Percentiles rank a stretch among this genome's conserved stretches.
Conservation (phyloP, 2,329 filamentous ascomycete genomes). For the Zopfia rhizophila region DNA sequence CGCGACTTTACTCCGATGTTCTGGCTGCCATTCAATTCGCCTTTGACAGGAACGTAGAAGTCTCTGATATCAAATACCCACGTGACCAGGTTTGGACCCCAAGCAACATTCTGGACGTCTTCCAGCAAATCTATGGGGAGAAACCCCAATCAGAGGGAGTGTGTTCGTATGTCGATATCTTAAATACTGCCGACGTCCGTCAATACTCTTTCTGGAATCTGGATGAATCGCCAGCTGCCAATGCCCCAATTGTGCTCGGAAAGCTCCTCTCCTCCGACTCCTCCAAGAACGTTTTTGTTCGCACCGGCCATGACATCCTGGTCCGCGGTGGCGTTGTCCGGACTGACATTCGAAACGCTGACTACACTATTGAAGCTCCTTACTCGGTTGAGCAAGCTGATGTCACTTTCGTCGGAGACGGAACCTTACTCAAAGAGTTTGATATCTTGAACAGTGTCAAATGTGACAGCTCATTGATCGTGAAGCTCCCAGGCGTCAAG, state of each 20-base stretch:
- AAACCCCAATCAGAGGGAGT: conserved; percentile 51
- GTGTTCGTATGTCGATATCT: conserved; percentile 62
- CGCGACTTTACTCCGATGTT: conserved; percentile 91
- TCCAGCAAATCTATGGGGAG: conserved; percentile 57
- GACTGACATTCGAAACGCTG: conserved; percentile 85
- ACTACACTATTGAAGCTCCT: conserved; percentile 83
- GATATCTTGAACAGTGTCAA: conserved; percentile 78
- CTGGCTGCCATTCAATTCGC: conserved; percentile 82
- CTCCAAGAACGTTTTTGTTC: conserved; percentile 69
- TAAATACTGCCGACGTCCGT: conserved; percentile 68
- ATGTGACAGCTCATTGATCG: conserved; percentile 74
- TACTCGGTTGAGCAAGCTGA: conserved; percentile 85
- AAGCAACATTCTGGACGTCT: conserved; percentile 60
- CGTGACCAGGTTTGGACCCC: conserved; percentile 74
- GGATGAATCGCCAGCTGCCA: conserved; percentile 75
- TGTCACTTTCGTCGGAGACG: conserved; percentile 79
- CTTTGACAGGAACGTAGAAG: conserved; percentile 66
- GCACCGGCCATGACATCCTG: conserved; percentile 70
- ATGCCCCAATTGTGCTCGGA: conserved; percentile 71
- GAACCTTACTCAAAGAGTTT: conserved; percentile 82
- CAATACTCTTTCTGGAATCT: conserved; percentile 96
- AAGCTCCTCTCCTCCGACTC: conserved; percentile 70
- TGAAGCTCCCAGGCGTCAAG: conserved; percentile 83
- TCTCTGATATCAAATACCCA: conserved; percentile 91
- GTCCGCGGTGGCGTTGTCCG: conserved; percentile 80